Percentiles rank a stretch among this genome's conserved stretches.
phyloP scores from a whole-genome alignment of 306 rosid genomes.

The Nissolia schottii region DNA sequence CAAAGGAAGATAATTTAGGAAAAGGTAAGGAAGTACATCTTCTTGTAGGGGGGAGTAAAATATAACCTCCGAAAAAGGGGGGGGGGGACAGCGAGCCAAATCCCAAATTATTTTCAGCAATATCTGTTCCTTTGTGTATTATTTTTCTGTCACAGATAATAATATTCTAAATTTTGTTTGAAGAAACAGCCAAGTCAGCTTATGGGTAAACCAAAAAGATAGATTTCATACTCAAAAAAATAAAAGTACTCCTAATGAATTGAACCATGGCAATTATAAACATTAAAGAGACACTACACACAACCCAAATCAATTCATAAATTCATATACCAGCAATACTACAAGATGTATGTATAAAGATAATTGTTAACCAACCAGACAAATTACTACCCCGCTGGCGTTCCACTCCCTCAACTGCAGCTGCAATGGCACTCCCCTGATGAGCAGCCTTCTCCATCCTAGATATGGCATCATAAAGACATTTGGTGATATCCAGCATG shows the following conservation, averaged over 20 bases:
- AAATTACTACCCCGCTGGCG: conserved; percentile 55
- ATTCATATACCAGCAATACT: conserved; percentile 5
- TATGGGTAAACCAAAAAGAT: background rate
- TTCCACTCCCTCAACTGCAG: conserved; percentile 93
- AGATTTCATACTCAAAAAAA: background rate
- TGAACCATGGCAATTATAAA: conserved; percentile 7
- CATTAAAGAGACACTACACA: background rate
- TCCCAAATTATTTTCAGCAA: background rate
- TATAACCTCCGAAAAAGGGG: background rate
- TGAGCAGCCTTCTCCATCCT: conserved; percentile 95
- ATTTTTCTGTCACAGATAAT: background rate
- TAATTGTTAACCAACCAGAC: conserved; percentile 54
- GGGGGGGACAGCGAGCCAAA: background rate
- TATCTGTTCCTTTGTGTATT: background rate
- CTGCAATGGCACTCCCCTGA: conserved; percentile 92
- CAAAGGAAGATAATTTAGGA: background rate
- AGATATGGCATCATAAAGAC: conserved; percentile 95
- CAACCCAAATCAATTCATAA: conserved; percentile 8
- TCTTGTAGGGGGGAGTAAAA: background rate
- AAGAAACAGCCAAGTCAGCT: background rate
- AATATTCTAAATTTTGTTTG: background rate
- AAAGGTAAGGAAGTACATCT: background rate
- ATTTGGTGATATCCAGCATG: conserved; percentile 83
- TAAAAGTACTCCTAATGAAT: background rate
- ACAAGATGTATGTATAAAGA: conserved; percentile 4